These are phyloP conservation scores for Annulohypoxylon maeteangense DNA, from an alignment of 495 filamentous ascomycete species.

Conservation along the genomic window DNA sequence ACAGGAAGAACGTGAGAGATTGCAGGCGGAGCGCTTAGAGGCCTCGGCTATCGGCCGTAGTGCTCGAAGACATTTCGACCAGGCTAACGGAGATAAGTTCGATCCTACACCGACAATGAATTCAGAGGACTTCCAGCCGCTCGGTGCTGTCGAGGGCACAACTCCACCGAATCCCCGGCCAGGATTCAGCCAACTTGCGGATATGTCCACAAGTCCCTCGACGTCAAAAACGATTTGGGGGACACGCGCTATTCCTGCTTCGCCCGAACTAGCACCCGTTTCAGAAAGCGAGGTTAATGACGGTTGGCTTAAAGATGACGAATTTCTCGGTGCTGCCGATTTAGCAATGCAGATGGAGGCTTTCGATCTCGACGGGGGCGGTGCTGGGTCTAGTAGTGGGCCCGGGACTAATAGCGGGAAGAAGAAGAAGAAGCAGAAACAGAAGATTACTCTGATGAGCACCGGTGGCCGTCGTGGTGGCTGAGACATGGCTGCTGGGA, in stretches of 20 bases:
- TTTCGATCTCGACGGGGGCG: slow-evolving; percentile 50
- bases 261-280: slow-evolving; percentile 58
- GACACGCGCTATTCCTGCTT: slow-evolving; percentile 69
- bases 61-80: slow-evolving; percentile 49
- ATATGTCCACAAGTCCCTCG: slow-evolving; percentile 79
- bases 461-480: slow-evolving; percentile 63
- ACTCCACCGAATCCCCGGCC: slow-evolving; percentile 53
- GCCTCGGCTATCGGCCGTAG: slow-evolving; percentile 60
- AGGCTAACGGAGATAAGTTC: slow-evolving; percentile 48
- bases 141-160: slow-evolving; percentile 58
- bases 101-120: slow-evolving; percentile 52
- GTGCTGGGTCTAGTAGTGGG: slow-evolving; percentile 33
- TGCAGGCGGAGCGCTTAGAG: slow-evolving; percentile 87
- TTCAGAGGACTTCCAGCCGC: slow-evolving; percentile 72
- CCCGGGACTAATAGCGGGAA: slow-evolving; percentile 59
- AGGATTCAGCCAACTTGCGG: slow-evolving; percentile 56
- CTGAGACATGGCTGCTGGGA: neutral
- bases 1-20: slow-evolving; percentile 88
- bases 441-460: slow-evolving; percentile 96
- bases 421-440: slow-evolving; percentile 93
- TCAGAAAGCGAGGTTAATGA: slow-evolving; percentile 65
- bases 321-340: slow-evolving; percentile 52
- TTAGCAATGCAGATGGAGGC: slow-evolving; percentile 60
- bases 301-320: slow-evolving; percentile 79
- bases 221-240: slow-evolving; percentile 88